phyloP scores from a whole-genome alignment of 345 rosid species.

The Kandelia obovata region DNA sequence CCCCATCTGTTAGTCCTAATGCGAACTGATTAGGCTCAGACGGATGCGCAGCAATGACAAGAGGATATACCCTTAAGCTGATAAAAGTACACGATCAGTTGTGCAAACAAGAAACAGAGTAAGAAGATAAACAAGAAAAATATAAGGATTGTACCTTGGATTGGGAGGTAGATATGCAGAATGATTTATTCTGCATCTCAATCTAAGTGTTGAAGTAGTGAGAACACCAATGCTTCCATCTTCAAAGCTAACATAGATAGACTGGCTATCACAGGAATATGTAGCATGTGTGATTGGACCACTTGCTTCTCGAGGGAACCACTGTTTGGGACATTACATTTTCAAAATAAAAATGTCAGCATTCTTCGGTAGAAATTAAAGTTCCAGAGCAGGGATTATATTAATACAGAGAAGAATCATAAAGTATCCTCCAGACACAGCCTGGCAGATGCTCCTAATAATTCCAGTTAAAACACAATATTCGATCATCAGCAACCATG shows the following conservation, averaged over 20 bases:
- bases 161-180: slow-evolving; percentile 65
- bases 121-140: not conserved
- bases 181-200: slow-evolving; percentile 79
- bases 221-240: slow-evolving; percentile 71
- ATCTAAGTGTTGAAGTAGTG: slow-evolving; percentile 55
- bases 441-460: not conserved
- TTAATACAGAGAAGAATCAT: not conserved
- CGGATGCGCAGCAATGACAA: slow-evolving; percentile 62
- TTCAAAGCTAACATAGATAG: slow-evolving; percentile 72
- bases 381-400: not conserved
- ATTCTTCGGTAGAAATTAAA: not conserved
- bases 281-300: slow-evolving; percentile 78
- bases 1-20: slow-evolving; percentile 60
- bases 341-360: slow-evolving; percentile 8
- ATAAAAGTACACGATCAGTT: slow-evolving; percentile 19
- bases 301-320: slow-evolving; percentile 58
- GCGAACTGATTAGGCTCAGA: slow-evolving; percentile 60
- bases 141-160: slow-evolving; percentile 49
- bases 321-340: slow-evolving; percentile 40
- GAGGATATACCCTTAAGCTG: slow-evolving; percentile 67
- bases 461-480: not conserved
- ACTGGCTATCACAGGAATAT: slow-evolving; percentile 79
- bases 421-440: not conserved
- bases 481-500: not conserved
- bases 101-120: not conserved